Percentiles rank a stretch among this genome's conserved stretches.
phyloP scores from a whole-genome alignment of 805 yeast species.

The Sporopachydermia quercuum region DNA sequence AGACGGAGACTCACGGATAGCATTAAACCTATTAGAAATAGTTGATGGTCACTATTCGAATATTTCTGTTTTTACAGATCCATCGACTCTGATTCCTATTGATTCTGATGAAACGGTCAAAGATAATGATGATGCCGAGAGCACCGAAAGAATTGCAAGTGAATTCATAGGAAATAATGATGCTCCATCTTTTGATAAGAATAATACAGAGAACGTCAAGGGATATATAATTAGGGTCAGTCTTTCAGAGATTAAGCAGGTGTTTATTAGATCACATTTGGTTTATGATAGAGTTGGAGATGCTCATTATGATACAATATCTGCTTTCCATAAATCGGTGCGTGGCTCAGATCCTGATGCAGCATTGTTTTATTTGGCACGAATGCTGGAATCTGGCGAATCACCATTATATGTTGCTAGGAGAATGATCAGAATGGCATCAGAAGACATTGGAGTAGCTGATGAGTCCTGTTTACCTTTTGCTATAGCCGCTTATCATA shows the following conservation, averaged over 20 bases:
- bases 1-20: conserved; percentile 81
- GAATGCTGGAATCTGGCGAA: conserved; percentile 90
- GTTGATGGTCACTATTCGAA: conserved; percentile 35
- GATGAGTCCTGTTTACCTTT: conserved; percentile 79
- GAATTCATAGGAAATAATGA: too few relatives aligned
- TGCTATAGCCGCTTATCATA: conserved; percentile 73
- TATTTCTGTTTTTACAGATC: background rate
- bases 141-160: too few relatives aligned
- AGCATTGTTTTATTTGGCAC: conserved; percentile 67
- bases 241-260: conserved; percentile 21
- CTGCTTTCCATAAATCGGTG: conserved; percentile 88
- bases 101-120: conserved; percentile 4
- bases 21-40: conserved; percentile 67
- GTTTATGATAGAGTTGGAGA: conserved; percentile 83
- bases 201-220: conserved; percentile 4
- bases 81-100: background rate
- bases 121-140: conserved; percentile 1
- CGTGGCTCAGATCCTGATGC: conserved; percentile 89
- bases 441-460: conserved; percentile 82
- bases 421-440: conserved; percentile 86
- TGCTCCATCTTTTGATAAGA: conserved; percentile 4
- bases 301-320: conserved; percentile 84
- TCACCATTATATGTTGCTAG: conserved; percentile 82
- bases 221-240: conserved; percentile 9
- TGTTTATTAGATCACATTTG: conserved; percentile 36